Conservation (phyloP, 805 yeast genomes). For the Babjeviella inositovora region DNA sequence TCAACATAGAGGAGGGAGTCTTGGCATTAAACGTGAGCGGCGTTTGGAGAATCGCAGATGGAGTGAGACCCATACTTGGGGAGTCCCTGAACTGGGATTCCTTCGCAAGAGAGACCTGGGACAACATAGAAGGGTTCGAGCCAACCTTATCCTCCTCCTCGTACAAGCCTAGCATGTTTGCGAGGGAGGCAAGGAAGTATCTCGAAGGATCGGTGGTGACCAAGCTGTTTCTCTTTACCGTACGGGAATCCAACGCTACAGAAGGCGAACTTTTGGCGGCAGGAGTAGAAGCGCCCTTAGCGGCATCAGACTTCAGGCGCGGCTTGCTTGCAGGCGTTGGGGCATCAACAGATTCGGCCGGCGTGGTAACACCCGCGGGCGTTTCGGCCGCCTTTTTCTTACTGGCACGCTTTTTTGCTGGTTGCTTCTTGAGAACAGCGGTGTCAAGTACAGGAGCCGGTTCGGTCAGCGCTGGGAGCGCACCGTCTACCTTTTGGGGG, state of each 20-base stretch:
- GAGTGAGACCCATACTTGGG: constrained; percentile 10
- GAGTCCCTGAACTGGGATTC: constrained; percentile 5
- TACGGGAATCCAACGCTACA: constrained; percentile 16
- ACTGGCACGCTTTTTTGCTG: neutral
- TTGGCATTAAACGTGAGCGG: constrained; percentile 15
- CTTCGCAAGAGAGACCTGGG: constrained; percentile 3
- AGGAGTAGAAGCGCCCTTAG: constrained; percentile 2
- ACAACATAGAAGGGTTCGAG: constrained; percentile 3
- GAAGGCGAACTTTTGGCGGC: constrained; percentile 11
- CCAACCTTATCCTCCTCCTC: constrained; percentile 15
- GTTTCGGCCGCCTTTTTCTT: constrained; percentile 1
- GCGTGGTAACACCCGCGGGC: constrained; percentile 3
- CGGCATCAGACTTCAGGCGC: constrained; percentile 1
- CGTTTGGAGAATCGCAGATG: constrained; percentile 19
- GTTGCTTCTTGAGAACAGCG: neutral
- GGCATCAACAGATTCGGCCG: constrained; percentile 3
- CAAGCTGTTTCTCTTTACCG: constrained; percentile 27
- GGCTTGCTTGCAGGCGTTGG: constrained; percentile 1
- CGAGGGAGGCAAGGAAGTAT: constrained; percentile 32
- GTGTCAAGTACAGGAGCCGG: no score
- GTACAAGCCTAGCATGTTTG: constrained; percentile 29
- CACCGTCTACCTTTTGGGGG: no score
- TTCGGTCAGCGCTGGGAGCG: no score
- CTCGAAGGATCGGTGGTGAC: constrained; percentile 25
- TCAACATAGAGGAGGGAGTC: constrained; percentile 12